phyloP scores from a whole-genome alignment of 495 filamentous ascomycete genomes.

The Umbilicaria muhlenbergii region DNA sequence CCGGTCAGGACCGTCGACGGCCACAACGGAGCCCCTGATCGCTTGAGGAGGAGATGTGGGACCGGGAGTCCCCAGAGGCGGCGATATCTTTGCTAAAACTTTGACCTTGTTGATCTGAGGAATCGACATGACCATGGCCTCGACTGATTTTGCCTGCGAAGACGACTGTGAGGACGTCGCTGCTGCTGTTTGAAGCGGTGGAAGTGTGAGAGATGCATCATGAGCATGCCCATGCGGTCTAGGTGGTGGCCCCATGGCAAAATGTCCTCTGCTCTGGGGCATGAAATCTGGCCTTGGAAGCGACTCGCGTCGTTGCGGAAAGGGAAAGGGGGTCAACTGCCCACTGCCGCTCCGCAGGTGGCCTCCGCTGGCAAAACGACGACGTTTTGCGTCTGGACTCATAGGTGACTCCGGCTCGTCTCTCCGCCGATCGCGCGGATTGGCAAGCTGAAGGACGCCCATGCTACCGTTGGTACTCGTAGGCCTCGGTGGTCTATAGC shows the following conservation, averaged over 20 bases:
- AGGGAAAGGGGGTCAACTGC: conserved; percentile 10
- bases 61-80: conserved; percentile 37
- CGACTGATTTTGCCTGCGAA: conserved; percentile 27
- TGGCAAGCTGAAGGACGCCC: conserved; percentile 1
- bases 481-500: conserved; percentile 23
- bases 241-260: conserved; percentile 25
- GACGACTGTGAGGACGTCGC: conserved; percentile 12
- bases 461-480: conserved; percentile 9
- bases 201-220: conserved; percentile 35
- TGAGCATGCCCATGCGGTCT: conserved; percentile 17
- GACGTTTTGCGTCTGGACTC: conserved; percentile 9
- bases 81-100: conserved; percentile 49
- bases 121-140: conserved; percentile 61
- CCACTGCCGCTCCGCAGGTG: conserved; percentile 6
- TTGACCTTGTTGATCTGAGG: conserved; percentile 44
- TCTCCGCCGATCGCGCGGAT: conserved; percentile 6
- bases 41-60: conserved; percentile 24
- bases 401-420: conserved; percentile 3
- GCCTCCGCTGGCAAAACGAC: conserved; percentile 4
- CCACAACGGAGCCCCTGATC: conserved; percentile 60
- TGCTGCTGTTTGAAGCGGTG: conserved; percentile 38
- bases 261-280: conserved; percentile 11
- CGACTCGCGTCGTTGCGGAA: conserved; percentile 10
- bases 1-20: conserved; percentile 58
- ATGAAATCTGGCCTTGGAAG: conserved; percentile 15